These are phyloP conservation scores for Tricharina praecox DNA, from an alignment of 495 filamentous ascomycete genomes.

Conservation along the genomic window DNA sequence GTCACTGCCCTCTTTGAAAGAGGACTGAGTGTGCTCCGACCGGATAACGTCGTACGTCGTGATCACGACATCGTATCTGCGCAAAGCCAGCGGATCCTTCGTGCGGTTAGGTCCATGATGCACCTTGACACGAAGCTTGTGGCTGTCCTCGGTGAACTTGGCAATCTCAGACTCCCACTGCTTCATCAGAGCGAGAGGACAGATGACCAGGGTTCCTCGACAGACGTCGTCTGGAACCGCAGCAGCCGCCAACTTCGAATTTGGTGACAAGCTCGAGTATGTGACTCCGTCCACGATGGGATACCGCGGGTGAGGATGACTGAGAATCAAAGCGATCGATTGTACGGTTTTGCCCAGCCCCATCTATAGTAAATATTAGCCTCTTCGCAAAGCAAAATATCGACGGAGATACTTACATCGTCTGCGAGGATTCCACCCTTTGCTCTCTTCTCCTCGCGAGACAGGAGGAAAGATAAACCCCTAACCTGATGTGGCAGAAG, in stretches of 20 bases:
- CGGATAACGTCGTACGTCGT: constrained; percentile 91
- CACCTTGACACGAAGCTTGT: constrained; percentile 59
- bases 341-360: constrained; percentile 74
- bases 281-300: constrained; percentile 29
- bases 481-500: constrained; percentile 85
- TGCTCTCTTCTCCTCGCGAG: constrained; percentile 60
- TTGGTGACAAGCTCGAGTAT: constrained; percentile 19
- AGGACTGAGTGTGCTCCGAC: constrained; percentile 61
- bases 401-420: constrained; percentile 34
- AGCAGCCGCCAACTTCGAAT: constrained; percentile 33
- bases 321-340: constrained; percentile 64
- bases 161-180: constrained; percentile 93
- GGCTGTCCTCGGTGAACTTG: constrained; percentile 49
- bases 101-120: constrained; percentile 79
- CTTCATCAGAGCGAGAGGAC: constrained; percentile 86
- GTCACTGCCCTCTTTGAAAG: constrained; percentile 17
- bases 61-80: constrained; percentile 85
- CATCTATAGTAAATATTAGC: constrained; percentile 34
- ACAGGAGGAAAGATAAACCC: constrained; percentile 82
- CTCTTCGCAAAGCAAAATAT: background rate
- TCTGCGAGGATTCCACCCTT: constrained; percentile 79
- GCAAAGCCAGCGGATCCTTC: constrained; percentile 55
- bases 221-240: constrained; percentile 46
- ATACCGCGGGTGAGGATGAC: constrained; percentile 52
- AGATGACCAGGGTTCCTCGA: constrained; percentile 75